Conservation (phyloP, 192 early-diverging fungal species). For the Phycomyces blakesleeanus region DNA sequence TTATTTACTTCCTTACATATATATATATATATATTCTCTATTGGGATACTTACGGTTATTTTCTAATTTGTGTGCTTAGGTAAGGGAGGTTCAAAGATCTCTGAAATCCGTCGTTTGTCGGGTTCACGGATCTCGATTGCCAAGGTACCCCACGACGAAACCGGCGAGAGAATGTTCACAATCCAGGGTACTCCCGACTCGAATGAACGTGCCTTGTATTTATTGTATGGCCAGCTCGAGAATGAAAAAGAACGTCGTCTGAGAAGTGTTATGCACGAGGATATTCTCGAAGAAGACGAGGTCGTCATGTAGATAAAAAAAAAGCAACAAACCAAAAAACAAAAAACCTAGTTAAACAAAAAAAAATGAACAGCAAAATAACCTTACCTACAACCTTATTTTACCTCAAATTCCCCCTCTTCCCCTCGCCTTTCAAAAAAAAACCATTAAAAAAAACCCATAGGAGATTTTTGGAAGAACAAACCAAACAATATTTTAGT, state of each 20-base stretch:
- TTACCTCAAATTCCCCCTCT: too few species aligned
- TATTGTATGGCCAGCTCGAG: slow-evolving; percentile 89
- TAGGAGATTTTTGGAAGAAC: not conserved
- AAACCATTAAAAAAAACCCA: not conserved
- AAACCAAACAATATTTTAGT: slow-evolving; percentile 1
- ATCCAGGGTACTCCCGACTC: slow-evolving; percentile 84
- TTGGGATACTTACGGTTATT: too few species aligned
- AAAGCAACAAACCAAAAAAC: not conserved
- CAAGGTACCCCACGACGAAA: slow-evolving; percentile 72
- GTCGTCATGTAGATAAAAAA: not conserved
- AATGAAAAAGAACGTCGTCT: slow-evolving; percentile 80
- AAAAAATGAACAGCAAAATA: too few species aligned
- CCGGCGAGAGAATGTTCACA: slow-evolving; percentile 86
- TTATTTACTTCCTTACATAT: too few species aligned
- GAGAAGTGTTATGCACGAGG: slow-evolving; percentile 33
- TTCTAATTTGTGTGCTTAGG: not conserved
- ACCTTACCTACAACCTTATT: too few species aligned
- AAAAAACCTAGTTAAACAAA: too few species aligned
- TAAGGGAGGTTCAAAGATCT: slow-evolving; percentile 79
- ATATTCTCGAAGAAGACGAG: slow-evolving; percentile 25
- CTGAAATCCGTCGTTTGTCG: slow-evolving; percentile 75
- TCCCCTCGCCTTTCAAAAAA: not conserved
- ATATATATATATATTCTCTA: too few species aligned
- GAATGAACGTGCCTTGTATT: slow-evolving; percentile 86
- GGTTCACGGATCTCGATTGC: slow-evolving; percentile 89